A percentile compares a stretch with the other conserved stretches of the same genome.
Conservation (phyloP, 108 stramenopile species). For the Aurantiochytrium sp. region DNA sequence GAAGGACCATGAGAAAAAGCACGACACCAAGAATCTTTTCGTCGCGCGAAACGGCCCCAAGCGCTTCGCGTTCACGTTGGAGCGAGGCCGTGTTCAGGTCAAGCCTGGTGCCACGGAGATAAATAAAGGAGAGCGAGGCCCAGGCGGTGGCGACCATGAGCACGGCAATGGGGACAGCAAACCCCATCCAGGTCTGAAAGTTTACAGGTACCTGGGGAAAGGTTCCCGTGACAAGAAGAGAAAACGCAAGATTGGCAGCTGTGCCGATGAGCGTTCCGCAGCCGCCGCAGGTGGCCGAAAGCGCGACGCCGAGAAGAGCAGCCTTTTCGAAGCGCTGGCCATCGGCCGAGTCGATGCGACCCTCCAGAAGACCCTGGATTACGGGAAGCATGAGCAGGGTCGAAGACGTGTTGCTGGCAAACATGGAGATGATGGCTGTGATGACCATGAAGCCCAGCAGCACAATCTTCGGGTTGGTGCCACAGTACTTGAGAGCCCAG, state of each 20-base stretch:
- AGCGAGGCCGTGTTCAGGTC: neutral
- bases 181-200: neutral
- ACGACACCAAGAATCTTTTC: neutral
- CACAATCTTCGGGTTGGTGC: neutral
- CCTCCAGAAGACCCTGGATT: neutral
- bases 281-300: neutral
- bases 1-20: neutral
- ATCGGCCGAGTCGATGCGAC: neutral
- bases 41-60: neutral
- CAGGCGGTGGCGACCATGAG: neutral
- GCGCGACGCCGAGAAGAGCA: neutral
- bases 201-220: neutral
- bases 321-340: neutral
- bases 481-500: neutral
- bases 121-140: neutral
- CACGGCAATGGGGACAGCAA: neutral
- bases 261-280: neutral
- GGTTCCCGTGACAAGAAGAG: neutral
- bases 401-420: neutral
- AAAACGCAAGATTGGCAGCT: neutral
- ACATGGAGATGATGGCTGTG: neutral
- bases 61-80: neutral
- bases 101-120: neutral
- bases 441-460: neutral
- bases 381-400: neutral